These are phyloP conservation scores for Coelastrella sp. DNA, from an alignment of 139 green algal genomes.

Conservation along the genomic window DNA sequence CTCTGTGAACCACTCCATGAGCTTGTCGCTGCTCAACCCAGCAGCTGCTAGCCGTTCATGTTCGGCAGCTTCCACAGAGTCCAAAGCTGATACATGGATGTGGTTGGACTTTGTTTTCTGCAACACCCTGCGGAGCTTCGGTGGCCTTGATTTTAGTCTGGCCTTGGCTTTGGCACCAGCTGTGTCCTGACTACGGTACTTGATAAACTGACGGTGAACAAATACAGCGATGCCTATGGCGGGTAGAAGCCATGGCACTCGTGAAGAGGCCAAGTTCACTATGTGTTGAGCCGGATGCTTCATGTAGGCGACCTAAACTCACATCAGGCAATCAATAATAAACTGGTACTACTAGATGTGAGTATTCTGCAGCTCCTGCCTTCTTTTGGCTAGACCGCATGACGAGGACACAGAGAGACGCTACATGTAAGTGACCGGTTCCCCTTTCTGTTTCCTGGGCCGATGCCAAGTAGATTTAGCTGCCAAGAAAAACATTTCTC, in stretches of 20 bases:
- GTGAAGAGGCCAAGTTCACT: not conserved
- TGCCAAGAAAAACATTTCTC: not conserved
- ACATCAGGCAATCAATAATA: not conserved
- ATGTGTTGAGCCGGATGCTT: not conserved
- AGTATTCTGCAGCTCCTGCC: no score
- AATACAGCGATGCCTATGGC: not conserved
- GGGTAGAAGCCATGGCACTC: slow-evolving; percentile 26
- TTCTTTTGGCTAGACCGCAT: no score
- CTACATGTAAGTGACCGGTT: no score
- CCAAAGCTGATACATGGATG: not conserved
- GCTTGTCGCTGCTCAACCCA: not conserved
- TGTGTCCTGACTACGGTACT: not conserved
- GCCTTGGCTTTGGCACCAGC: not conserved
- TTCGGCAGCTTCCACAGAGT: not conserved
- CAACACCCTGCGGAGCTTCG: slow-evolving; percentile 3
- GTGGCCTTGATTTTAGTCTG: not conserved
- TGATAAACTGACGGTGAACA: slow-evolving; percentile 29
- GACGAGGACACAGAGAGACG: no score
- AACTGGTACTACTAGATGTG: not conserved
- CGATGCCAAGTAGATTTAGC: no score
- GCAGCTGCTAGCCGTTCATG: slow-evolving; percentile 1
- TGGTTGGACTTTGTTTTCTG: not conserved
- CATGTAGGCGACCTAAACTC: not conserved
- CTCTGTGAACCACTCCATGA: slow-evolving; percentile 36
- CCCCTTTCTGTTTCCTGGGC: no score